Conservation (phyloP, 2,329 filamentous ascomycete species). For the Aspergillus flavus region DNA sequence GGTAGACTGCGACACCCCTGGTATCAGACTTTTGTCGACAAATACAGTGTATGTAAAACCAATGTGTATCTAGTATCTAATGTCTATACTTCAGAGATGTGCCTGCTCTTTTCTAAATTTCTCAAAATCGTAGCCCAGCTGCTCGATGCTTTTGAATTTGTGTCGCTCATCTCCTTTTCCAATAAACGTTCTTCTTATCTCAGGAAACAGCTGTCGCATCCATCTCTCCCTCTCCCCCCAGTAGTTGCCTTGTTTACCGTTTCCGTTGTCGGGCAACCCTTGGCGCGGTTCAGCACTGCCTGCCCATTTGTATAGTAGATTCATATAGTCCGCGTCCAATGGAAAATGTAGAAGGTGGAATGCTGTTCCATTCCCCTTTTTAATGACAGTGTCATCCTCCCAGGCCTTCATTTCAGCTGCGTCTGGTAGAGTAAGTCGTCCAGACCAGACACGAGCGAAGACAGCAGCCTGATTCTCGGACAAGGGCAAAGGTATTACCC, state of each 20-base stretch:
- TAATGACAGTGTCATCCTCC: slow-evolving; percentile 54
- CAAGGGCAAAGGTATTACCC: slow-evolving; percentile 84
- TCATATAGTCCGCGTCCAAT: slow-evolving; percentile 49
- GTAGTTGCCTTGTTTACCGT: slow-evolving; percentile 67
- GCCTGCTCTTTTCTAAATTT: slow-evolving; percentile 31
- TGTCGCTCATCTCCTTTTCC: slow-evolving; percentile 60
- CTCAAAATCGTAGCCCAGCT: slow-evolving; percentile 70
- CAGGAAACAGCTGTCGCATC: slow-evolving; percentile 68
- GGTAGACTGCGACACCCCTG: not conserved
- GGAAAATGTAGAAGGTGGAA: slow-evolving; percentile 61
- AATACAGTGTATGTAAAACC: not conserved
- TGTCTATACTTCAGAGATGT: slow-evolving; percentile 1
- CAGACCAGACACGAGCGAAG: slow-evolving; percentile 76
- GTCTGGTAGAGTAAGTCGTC: slow-evolving; percentile 66
- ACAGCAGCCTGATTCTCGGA: slow-evolving; percentile 78
- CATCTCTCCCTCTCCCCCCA: slow-evolving; percentile 75
- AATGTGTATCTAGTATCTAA: not conserved
- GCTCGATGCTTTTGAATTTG: slow-evolving; percentile 65
- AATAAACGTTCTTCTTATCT: slow-evolving; percentile 73
- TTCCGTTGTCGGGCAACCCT: slow-evolving; percentile 46
- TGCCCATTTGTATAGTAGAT: slow-evolving; percentile 49
- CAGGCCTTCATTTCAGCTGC: slow-evolving; percentile 67
- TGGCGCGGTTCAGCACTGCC: slow-evolving; percentile 35
- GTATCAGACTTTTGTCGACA: not conserved
- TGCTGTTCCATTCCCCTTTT: slow-evolving; percentile 50